Conservation (phyloP, 139 green algal genomes). For the Nannochloris sp. region DNA sequence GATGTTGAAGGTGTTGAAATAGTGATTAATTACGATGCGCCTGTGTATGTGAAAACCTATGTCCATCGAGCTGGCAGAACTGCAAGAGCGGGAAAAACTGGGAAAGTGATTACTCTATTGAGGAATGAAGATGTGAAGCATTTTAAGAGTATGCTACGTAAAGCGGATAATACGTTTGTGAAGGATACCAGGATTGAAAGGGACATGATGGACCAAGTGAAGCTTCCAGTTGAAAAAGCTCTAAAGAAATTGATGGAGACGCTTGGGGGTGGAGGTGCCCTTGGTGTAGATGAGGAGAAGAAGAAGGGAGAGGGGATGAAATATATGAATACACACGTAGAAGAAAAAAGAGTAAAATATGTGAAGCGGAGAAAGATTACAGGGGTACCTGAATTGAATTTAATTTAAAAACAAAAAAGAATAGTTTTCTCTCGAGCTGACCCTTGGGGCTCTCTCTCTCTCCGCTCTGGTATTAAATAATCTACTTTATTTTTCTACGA, state of each 20-base stretch:
- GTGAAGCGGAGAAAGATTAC: too few relatives aligned
- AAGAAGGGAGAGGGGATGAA: background rate
- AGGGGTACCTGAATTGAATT: too few relatives aligned
- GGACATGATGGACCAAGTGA: constrained; percentile 21
- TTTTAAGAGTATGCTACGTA: constrained; percentile 78
- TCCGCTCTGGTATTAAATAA: too few relatives aligned
- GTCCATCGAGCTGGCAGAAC: constrained; percentile 71
- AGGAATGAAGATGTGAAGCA: constrained; percentile 71
- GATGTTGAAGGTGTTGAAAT: constrained; percentile 55
- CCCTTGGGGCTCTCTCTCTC: too few relatives aligned
- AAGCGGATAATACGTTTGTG: constrained; percentile 79
- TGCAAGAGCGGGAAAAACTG: constrained; percentile 55
- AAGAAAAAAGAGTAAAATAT: background rate
- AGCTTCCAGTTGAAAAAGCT: constrained; percentile 4
- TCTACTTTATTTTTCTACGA: too few relatives aligned
- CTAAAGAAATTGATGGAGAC: constrained; percentile 5
- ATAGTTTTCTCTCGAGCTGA: too few relatives aligned
- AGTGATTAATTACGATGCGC: constrained; percentile 86
- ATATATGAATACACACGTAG: background rate
- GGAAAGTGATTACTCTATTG: constrained; percentile 41
- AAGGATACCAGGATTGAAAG: constrained; percentile 42
- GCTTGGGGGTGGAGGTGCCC: background rate
- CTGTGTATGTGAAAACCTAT: constrained; percentile 79
- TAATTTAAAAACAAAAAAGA: too few relatives aligned
- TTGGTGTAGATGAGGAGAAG: background rate